A percentile compares a stretch with the other conserved stretches of the same genome.
These are phyloP conservation scores for Rosellinia necatrix DNA, from an alignment of 2,329 filamentous ascomycete species.

Conservation along the genomic window DNA sequence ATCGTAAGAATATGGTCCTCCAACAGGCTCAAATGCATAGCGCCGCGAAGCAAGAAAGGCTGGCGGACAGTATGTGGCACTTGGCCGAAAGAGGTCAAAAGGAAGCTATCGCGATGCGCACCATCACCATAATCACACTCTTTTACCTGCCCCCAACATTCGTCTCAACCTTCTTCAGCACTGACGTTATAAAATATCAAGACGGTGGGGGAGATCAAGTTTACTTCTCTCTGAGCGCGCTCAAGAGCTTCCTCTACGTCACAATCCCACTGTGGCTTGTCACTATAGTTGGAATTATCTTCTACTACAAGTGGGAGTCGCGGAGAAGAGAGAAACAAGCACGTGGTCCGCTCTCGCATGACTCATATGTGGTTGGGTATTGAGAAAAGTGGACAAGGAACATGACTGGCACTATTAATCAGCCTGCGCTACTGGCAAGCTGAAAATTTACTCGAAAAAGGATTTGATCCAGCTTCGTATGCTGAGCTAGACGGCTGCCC, in stretches of 20 bases:
- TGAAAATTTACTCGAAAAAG: constrained; percentile 11
- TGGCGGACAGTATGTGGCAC: constrained; percentile 33
- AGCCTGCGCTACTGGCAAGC: neutral
- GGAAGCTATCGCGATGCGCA: constrained; percentile 42
- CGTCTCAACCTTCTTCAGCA: constrained; percentile 46
- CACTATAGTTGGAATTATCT: constrained; percentile 6
- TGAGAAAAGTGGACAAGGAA: constrained; percentile 10
- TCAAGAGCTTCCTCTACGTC: constrained; percentile 19
- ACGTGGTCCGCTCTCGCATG: constrained; percentile 10
- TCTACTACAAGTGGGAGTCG: constrained; percentile 21
- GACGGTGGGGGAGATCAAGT: constrained; percentile 13
- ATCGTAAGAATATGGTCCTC: constrained; percentile 40
- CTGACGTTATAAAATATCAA: constrained; percentile 28
- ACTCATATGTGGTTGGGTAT: constrained; percentile 11
- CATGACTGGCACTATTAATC: constrained; percentile 1
- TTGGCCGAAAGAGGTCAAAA: constrained; percentile 29
- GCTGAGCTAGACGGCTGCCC: neutral
- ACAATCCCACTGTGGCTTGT: constrained; percentile 15
- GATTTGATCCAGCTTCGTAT: constrained; percentile 11
- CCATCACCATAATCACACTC: constrained; percentile 42
- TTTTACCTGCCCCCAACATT: constrained; percentile 44
- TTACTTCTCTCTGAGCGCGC: constrained; percentile 14
- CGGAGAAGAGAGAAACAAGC: constrained; percentile 15
- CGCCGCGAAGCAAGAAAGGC: constrained; percentile 34
- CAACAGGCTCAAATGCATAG: constrained; percentile 32